A percentile compares a stretch with the other conserved stretches of the same genome.
phyloP scores from a whole-genome alignment of 2,329 filamentous ascomycete genomes.

The Fonsecaea nubica region DNA sequence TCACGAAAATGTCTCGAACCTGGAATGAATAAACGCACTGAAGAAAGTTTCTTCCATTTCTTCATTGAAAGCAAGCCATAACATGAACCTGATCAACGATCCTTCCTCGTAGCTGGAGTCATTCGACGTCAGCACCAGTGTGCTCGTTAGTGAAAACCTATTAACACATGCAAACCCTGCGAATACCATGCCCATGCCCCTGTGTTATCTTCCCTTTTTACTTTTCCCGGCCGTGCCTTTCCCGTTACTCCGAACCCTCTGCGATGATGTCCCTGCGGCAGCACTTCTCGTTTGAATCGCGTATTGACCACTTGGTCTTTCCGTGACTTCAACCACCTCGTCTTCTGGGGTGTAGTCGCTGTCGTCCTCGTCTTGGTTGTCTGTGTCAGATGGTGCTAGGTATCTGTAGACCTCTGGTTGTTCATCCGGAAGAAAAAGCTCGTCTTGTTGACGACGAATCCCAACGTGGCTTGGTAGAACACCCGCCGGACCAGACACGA shows the following conservation, averaged over 20 bases:
- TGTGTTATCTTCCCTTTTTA: slow-evolving; percentile 31
- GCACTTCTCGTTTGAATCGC: slow-evolving; percentile 39
- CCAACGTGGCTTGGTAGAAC: slow-evolving; percentile 21
- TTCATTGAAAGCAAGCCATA: slow-evolving; percentile 4
- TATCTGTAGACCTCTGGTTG: slow-evolving; percentile 37
- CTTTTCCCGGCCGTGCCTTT: slow-evolving; percentile 27
- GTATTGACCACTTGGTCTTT: slow-evolving; percentile 32
- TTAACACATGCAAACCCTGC: slow-evolving; percentile 4
- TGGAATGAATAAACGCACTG: background rate
- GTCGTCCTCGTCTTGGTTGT: slow-evolving; percentile 33
- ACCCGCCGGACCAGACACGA: slow-evolving; percentile 49
- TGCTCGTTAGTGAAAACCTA: slow-evolving; percentile 9
- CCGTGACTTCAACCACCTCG: slow-evolving; percentile 34
- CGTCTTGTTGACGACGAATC: slow-evolving; percentile 37
- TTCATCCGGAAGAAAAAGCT: slow-evolving; percentile 34
- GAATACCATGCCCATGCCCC: slow-evolving; percentile 1
- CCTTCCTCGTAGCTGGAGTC: slow-evolving; percentile 2
- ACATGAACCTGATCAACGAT: background rate
- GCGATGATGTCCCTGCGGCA: slow-evolving; percentile 22
- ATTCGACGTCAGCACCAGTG: background rate
- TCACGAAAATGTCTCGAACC: background rate
- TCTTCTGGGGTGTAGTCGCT: slow-evolving; percentile 30
- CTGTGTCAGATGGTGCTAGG: slow-evolving; percentile 30
- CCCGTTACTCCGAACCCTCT: slow-evolving; percentile 11
- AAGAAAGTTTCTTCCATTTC: background rate